Percentiles rank a stretch among this genome's conserved stretches.
Evolutionary conservation across 352 stramenopile genomes (phyloP).

Genomic region (Saprolegnia diclina): DNA sequence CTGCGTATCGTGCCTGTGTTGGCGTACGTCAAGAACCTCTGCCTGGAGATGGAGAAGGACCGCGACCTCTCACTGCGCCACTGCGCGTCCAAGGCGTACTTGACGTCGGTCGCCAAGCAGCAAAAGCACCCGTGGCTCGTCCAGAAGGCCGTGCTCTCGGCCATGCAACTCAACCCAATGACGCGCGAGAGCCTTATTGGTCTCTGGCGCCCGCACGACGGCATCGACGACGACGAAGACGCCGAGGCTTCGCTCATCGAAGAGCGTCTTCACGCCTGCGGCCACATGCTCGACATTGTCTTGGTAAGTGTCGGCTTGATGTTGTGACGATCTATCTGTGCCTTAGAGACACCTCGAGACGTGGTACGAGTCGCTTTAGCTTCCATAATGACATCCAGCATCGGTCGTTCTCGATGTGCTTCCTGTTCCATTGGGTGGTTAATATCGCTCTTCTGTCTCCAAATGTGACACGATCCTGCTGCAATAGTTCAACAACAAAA

Average conservation of each 20-base stretch:
- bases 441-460: too few species aligned
- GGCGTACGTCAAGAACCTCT: background rate
- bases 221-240: constrained; percentile 7
- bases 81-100: constrained; percentile 1
- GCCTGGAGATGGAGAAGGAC: constrained; percentile 17
- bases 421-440: too few species aligned
- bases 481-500: too few species aligned
- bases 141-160: constrained; percentile 18
- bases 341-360: too few species aligned
- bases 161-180: constrained; percentile 12
- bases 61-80: background rate
- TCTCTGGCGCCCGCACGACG: constrained; percentile 1
- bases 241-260: constrained; percentile 7
- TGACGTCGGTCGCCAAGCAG: constrained; percentile 13
- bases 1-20: constrained; percentile 8
- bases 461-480: too few species aligned
- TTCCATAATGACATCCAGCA: too few species aligned
- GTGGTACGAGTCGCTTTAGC: too few species aligned
- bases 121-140: constrained; percentile 24
- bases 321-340: too few species aligned
- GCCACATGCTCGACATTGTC: constrained; percentile 22
- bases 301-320: constrained; percentile 3
- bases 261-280: constrained; percentile 16
- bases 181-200: background rate
- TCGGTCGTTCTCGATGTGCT: too few species aligned